Percentiles rank a stretch among this genome's conserved stretches.
Evolutionary conservation across 2,329 filamentous ascomycete genomes (phyloP).

Genomic region (Parasarocladium wereldwijsianum): DNA sequence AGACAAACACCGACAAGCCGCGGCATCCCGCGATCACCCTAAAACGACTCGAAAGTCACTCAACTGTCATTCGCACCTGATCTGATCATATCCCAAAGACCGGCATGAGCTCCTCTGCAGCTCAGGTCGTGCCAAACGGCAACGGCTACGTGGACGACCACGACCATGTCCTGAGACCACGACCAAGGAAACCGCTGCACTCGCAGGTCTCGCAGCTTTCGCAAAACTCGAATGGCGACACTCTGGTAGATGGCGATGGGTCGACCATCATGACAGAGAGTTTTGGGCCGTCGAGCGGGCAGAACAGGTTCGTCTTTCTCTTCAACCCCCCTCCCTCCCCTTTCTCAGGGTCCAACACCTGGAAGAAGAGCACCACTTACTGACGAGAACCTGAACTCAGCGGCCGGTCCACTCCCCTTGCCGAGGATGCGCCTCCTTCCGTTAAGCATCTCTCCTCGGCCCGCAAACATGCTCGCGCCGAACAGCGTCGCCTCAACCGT

Average conservation of each 20-base stretch:
- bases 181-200: constrained; percentile 34
- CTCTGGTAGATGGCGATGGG: no score
- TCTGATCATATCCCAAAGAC: no score
- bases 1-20: no score
- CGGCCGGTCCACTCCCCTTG: constrained; percentile 69
- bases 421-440: constrained; percentile 85
- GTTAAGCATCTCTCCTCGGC: constrained; percentile 73
- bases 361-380: not conserved
- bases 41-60: no score
- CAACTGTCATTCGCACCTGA: no score
- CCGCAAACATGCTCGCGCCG: constrained; percentile 67
- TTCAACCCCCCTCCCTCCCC: not conserved
- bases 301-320: no score
- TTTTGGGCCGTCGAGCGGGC: no score
- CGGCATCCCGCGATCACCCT: no score
- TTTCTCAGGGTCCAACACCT: not conserved
- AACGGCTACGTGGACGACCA: constrained; percentile 15
- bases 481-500: constrained; percentile 37
- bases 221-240: constrained; percentile 2
- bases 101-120: constrained; percentile 16
- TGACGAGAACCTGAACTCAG: constrained; percentile 25
- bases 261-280: no score
- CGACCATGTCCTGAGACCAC: constrained; percentile 32
- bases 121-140: constrained; percentile 12
- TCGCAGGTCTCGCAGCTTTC: constrained; percentile 29